phyloP scores from a whole-genome alignment of 371 early-diverging fungal species.

The Parasitella parasitica region DNA sequence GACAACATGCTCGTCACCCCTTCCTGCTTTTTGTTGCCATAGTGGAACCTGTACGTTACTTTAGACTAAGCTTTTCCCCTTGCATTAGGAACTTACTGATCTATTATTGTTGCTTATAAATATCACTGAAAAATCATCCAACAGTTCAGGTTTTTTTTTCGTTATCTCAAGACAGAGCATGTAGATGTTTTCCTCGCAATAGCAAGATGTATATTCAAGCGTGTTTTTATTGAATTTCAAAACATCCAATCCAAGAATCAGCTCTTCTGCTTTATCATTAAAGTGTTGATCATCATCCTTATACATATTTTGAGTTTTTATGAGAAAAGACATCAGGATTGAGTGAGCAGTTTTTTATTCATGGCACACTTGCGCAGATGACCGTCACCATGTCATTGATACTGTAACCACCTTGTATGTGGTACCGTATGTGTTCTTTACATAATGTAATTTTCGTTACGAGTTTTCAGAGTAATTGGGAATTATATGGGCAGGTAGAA shows the following conservation, averaged over 20 bases:
- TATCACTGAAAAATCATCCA: constrained; percentile 28
- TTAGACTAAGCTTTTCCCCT: background rate
- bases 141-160: constrained; percentile 4
- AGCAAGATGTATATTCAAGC: constrained; percentile 33
- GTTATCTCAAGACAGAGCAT: constrained; percentile 30
- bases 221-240: constrained; percentile 4
- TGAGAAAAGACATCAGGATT: too few species aligned
- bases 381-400: too few species aligned
- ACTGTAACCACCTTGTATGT: too few species aligned
- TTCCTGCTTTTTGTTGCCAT: constrained; percentile 29
- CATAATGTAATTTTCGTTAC: too few species aligned
- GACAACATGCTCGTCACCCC: constrained; percentile 19
- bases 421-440: too few species aligned
- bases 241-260: background rate
- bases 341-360: too few species aligned
- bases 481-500: too few species aligned
- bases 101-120: constrained; percentile 39
- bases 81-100: constrained; percentile 11
- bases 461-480: too few species aligned
- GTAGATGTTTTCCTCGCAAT: constrained; percentile 52
- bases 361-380: too few species aligned
- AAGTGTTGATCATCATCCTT: background rate
- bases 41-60: constrained; percentile 24
- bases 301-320: too few species aligned
- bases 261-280: background rate